These are phyloP conservation scores for Lichtheimia hyalospora DNA, from an alignment of 371 early-diverging fungal genomes.

Conservation along the genomic window DNA sequence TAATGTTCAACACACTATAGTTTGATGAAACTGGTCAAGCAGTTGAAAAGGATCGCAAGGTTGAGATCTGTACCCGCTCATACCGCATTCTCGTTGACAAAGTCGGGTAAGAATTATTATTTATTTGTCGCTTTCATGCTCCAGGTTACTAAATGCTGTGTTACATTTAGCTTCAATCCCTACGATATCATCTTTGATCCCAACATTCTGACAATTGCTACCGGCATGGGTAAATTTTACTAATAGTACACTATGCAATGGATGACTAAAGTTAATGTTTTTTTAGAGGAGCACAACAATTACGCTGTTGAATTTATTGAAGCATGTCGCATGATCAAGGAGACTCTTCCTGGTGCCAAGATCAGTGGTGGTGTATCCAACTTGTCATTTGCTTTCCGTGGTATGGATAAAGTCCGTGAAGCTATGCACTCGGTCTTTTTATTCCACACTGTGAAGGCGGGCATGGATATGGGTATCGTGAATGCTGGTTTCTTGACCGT, in stretches of 20 bases:
- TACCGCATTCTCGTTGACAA: conserved; percentile 83
- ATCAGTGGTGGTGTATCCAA: conserved; percentile 94
- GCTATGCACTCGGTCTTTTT: conserved; percentile 95
- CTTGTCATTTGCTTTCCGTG: conserved; percentile 94
- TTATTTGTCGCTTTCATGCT: neutral
- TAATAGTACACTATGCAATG: neutral
- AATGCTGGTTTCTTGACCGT: conserved; percentile 93
- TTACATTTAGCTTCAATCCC: conserved; percentile 63
- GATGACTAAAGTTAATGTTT: neutral
- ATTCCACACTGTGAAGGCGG: conserved; percentile 88
- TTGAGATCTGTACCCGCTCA: conserved; percentile 87
- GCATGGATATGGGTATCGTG: conserved; percentile 97
- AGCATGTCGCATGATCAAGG: conserved; percentile 73
- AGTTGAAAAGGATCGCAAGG: conserved; percentile 79
- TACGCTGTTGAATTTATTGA: conserved; percentile 94
- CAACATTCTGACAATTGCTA: conserved; percentile 93
- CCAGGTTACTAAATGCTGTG: neutral
- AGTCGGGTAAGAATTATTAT: conserved; percentile 54
- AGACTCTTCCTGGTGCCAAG: conserved; percentile 82
- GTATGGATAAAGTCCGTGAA: conserved; percentile 87
- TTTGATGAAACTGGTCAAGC: conserved; percentile 96
- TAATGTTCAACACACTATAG: conserved; percentile 18
- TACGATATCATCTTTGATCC: conserved; percentile 95
- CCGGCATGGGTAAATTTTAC: conserved; percentile 68
- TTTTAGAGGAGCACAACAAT: conserved; percentile 87